Conservation (phyloP, 257 asterid species). For the Fraxinus pennsylvanica region DNA sequence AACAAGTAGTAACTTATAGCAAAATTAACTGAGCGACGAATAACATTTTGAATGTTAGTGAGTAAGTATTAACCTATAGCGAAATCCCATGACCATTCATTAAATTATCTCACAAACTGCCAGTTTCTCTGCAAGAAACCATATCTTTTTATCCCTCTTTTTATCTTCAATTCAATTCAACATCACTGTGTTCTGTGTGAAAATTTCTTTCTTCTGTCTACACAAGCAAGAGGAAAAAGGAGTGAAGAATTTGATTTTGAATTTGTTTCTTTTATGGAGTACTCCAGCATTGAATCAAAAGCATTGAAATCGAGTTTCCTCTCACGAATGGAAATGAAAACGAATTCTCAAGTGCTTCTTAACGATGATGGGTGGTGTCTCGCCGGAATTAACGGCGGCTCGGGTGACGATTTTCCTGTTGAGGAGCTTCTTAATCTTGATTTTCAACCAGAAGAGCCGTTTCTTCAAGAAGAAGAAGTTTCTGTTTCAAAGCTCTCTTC, state of each 20-base stretch:
- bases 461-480: slow-evolving; percentile 33
- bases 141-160: slow-evolving; percentile 24
- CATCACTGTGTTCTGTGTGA: too few species aligned
- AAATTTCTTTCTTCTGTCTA: neutral
- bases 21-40: too few species aligned
- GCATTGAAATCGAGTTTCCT: slow-evolving; percentile 89
- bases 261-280: slow-evolving; percentile 54
- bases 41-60: too few species aligned
- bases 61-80: too few species aligned
- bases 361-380: slow-evolving; percentile 74
- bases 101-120: slow-evolving; percentile 39
- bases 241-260: neutral
- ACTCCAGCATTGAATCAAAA: slow-evolving; percentile 62
- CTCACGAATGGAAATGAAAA: slow-evolving; percentile 53
- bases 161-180: neutral
- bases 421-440: slow-evolving; percentile 96
- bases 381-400: slow-evolving; percentile 51
- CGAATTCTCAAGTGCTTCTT: slow-evolving; percentile 47
- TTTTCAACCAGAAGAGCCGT: slow-evolving; percentile 51
- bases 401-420: slow-evolving; percentile 79
- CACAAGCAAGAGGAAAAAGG: neutral
- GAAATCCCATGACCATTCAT: too few species aligned
- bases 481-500: slow-evolving; percentile 3
- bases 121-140: slow-evolving; percentile 66
- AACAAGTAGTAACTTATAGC: too few species aligned